Evolutionary conservation across 257 asterid species (phyloP), one percentile per base, ranked within the genome.

Genomic region (Lantana camara): DNA sequence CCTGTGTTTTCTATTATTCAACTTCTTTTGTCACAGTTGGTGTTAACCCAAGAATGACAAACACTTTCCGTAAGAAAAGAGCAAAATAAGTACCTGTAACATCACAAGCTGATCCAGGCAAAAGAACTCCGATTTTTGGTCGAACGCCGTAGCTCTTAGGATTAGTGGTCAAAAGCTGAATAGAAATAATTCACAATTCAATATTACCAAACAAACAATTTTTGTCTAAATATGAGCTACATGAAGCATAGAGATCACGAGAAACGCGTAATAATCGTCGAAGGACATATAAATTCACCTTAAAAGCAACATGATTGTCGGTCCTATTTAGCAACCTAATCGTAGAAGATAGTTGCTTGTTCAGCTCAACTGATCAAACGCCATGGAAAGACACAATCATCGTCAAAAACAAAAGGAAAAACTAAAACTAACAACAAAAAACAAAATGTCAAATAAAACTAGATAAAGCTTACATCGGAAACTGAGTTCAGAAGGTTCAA

Each of bases 131-230:
- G 7, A 64, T 64, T 41, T 73, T 78, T 0, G 96, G 96, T 17
- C 84, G 79, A 67, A 83, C 96, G 41, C 82, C 79, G 58, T 88
- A 88, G 15, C 75, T 80, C 21, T 63, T 82, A n/a, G 88, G 88
- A 48, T 80, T 81, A 16, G 89, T 85, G 42, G 90, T 60, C 72
- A 64, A 42, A 2, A 74, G 54, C 79, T 63, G 75, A 48, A 63
- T 9, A 46, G 60, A 23, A 37, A 56, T 15, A 61, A 66, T 38
- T 57, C 66, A 45, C 17, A 50, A 1, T 22, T 55, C 64, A 42
- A 20, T 20, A 20, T 9, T 24, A 58, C 48, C 19, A 45, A 55
- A 46, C n/a, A 29, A n/a, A 17, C 53, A 17, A 27, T 22, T 15
- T 32, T 13, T 30, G 56, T 27, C 23, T 16, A 37, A 72, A 2